These are phyloP conservation scores for Metschnikowia dekortorum DNA, from an alignment of 805 yeast genomes.

Conservation along the genomic window DNA sequence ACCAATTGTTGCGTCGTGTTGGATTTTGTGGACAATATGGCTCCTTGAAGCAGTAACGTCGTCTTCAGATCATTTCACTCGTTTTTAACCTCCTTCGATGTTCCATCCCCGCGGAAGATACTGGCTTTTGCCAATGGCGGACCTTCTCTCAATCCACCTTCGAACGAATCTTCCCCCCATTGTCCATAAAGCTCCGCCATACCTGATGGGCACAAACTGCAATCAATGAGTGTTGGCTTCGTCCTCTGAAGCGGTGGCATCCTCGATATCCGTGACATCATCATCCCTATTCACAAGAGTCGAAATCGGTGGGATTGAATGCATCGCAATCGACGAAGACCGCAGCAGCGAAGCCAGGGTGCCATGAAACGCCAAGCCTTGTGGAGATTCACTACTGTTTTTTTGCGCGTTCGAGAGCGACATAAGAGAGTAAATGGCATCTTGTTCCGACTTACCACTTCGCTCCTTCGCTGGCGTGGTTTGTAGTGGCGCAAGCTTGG, in stretches of 20 bases:
- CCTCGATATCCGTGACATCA: slow-evolving; percentile 36
- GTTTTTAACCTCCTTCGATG: no score
- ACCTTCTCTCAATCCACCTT: no score
- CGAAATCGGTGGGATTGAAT: slow-evolving; percentile 28
- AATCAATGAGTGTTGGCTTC: slow-evolving; percentile 8
- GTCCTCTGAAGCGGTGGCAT: slow-evolving; percentile 23
- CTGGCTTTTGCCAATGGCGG: no score
- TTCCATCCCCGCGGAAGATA: no score
- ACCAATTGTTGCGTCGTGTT: no score
- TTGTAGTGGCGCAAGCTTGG: slow-evolving; percentile 15
- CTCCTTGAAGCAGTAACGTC: no score
- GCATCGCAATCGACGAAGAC: slow-evolving; percentile 21
- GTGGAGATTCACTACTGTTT: slow-evolving; percentile 28
- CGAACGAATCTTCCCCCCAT: no score
- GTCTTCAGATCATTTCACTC: no score
- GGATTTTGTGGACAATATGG: no score
- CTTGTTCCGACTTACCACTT: slow-evolving; percentile 41
- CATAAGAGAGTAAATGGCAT: slow-evolving; percentile 53
- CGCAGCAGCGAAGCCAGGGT: slow-evolving; percentile 21
- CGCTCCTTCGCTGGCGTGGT: slow-evolving; percentile 10
- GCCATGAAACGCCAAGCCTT: slow-evolving; percentile 1
- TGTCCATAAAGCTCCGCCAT: neutral
- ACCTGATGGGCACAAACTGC: neutral
- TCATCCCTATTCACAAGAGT: slow-evolving; percentile 22
- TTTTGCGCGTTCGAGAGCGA: slow-evolving; percentile 50